Percentiles rank a stretch among this genome's conserved stretches.
phyloP scores from a whole-genome alignment of 768 basidiomycete species.

The Daedalea quercina region DNA sequence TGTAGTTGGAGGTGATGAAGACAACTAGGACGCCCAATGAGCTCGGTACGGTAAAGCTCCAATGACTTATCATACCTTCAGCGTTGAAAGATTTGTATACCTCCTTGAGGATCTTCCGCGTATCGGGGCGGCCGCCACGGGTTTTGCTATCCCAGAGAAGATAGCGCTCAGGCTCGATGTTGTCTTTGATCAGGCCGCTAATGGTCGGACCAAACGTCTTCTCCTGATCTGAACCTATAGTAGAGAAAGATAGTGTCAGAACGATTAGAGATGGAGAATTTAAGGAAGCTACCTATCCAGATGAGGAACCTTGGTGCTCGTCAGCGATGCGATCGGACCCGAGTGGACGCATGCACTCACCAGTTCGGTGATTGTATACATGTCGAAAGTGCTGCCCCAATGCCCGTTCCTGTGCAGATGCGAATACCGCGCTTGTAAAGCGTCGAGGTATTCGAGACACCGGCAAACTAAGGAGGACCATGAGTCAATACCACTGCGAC shows the following conservation, averaged over 20 bases:
- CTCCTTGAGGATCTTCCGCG: slow-evolving; percentile 70
- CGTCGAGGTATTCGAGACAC: slow-evolving; percentile 73
- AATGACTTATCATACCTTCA: slow-evolving; percentile 37
- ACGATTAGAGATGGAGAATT: neutral
- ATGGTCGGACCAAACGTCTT: slow-evolving; percentile 82
- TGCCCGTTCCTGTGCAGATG: slow-evolving; percentile 77
- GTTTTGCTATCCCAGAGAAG: slow-evolving; percentile 74
- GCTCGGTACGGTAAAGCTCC: neutral
- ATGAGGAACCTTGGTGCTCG: slow-evolving; percentile 56
- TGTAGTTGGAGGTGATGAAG: slow-evolving; percentile 80
- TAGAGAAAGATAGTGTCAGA: neutral
- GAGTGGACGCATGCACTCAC: slow-evolving; percentile 29
- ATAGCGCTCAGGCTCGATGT: slow-evolving; percentile 67
- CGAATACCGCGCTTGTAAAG: slow-evolving; percentile 78
- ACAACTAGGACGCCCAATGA: slow-evolving; percentile 34
- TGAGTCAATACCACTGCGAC: slow-evolving; percentile 2
- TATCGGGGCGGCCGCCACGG: slow-evolving; percentile 69
- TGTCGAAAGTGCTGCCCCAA: slow-evolving; percentile 74
- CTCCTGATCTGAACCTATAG: slow-evolving; percentile 68
- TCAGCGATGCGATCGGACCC: neutral
- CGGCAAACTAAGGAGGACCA: slow-evolving; percentile 49
- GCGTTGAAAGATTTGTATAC: slow-evolving; percentile 64
- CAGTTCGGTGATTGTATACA: slow-evolving; percentile 71
- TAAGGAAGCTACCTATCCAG: slow-evolving; percentile 51
- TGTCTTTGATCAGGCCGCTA: slow-evolving; percentile 60